These are phyloP conservation scores for Pseudogymnoascus sp. DNA, from an alignment of 2,329 filamentous ascomycete genomes.

Conservation along the genomic window DNA sequence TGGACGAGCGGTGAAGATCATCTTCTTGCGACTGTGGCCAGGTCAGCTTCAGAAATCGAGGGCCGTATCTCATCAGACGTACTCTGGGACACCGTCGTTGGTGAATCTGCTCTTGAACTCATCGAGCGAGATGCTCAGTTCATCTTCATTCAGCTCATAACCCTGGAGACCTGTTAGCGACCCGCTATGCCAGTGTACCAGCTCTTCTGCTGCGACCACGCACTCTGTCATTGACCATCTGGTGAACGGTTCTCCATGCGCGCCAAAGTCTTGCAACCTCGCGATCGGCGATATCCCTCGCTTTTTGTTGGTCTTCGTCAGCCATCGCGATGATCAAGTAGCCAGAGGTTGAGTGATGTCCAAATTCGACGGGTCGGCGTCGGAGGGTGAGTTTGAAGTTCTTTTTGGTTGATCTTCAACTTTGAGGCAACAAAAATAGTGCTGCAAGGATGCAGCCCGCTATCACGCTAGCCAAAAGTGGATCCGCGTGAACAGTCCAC, in stretches of 20 bases:
- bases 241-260: conserved; percentile 84
- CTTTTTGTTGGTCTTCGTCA: conserved; percentile 25
- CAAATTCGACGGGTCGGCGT: not conserved
- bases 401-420: conserved; percentile 2
- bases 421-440: conserved; percentile 9
- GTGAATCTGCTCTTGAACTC: conserved; percentile 68
- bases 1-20: conserved; percentile 83
- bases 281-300: conserved; percentile 30
- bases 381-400: not conserved
- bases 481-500: not conserved
- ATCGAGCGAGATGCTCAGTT: conserved; percentile 79
- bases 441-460: conserved; percentile 5
- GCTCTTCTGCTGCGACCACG: conserved; percentile 26
- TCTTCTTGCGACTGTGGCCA: conserved; percentile 60
- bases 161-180: conserved; percentile 49
- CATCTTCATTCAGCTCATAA: conserved; percentile 83
- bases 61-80: conserved; percentile 30
- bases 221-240: conserved; percentile 91
- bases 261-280: conserved; percentile 70
- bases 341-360: not conserved
- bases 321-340: conserved; percentile 10
- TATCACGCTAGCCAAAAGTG: not conserved
- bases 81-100: conserved; percentile 71
- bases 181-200: conserved; percentile 10
- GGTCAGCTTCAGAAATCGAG: conserved; percentile 9